Conservation (phyloP, 345 rosid genomes). For the Physaria fendleri region DNA sequence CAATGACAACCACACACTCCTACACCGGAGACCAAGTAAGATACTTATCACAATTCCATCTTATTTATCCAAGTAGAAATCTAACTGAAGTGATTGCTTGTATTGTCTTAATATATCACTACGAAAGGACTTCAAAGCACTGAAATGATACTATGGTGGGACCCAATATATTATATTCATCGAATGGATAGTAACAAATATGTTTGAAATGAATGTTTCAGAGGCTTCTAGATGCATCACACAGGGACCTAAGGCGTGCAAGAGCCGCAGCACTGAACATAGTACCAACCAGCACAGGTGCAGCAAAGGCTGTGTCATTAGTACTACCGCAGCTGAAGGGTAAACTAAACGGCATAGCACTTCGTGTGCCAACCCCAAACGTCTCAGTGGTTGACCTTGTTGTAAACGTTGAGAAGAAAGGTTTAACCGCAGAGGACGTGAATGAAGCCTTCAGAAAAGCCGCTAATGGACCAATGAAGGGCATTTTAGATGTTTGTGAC, state of each 20-base stretch:
- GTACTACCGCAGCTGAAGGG: slow-evolving; percentile 97
- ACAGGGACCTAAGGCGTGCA: slow-evolving; percentile 95
- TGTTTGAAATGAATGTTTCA: slow-evolving; percentile 29
- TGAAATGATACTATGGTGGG: neutral
- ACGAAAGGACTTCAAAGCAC: too few species aligned
- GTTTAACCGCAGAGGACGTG: slow-evolving; percentile 77
- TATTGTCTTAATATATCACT: neutral
- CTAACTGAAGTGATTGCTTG: neutral
- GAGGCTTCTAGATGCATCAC: slow-evolving; percentile 98
- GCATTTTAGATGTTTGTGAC: slow-evolving; percentile 78
- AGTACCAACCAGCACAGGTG: slow-evolving; percentile 98
- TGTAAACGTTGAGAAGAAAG: slow-evolving; percentile 79
- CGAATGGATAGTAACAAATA: neutral
- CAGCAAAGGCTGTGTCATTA: slow-evolving; percentile 95
- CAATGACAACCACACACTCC: slow-evolving; percentile 99
- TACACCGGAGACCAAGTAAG: slow-evolving; percentile 97
- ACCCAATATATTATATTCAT: neutral
- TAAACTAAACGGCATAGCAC: slow-evolving; percentile 94
- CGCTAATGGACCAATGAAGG: slow-evolving; percentile 79
- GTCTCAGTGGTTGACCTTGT: slow-evolving; percentile 95
- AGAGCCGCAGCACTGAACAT: slow-evolving; percentile 97
- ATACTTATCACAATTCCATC: neutral
- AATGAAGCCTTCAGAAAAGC: slow-evolving; percentile 92
- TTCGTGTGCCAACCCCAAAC: slow-evolving; percentile 97
- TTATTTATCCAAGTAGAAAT: neutral